A percentile compares a stretch with the other conserved stretches of the same genome.
Conservation (phyloP, 1,284 basidiomycete genomes). For the Leccinum pachyderme region DNA sequence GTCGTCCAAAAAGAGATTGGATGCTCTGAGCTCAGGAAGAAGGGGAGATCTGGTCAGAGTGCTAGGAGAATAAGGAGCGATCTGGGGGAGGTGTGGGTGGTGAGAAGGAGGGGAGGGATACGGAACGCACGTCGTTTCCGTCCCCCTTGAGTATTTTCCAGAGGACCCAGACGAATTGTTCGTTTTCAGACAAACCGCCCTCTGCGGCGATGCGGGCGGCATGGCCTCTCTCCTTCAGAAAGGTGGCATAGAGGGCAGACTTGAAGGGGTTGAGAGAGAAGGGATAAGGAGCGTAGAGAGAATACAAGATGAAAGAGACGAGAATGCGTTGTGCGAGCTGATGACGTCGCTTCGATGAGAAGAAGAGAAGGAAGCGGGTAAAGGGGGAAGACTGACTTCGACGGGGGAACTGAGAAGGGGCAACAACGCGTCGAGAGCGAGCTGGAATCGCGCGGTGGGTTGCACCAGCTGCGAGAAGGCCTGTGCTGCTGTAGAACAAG, state of each 20-base stretch:
- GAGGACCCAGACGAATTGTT: constrained; percentile 77
- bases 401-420: constrained; percentile 58
- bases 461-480: constrained; percentile 71
- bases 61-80: constrained; percentile 72
- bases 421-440: constrained; percentile 73
- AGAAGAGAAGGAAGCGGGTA: neutral
- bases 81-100: constrained; percentile 40
- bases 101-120: neutral
- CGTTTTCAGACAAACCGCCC: constrained; percentile 58
- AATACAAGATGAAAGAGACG: constrained; percentile 72
- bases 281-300: constrained; percentile 72
- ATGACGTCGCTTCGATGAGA: constrained; percentile 16
- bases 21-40: constrained; percentile 66
- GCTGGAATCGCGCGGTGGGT: constrained; percentile 68
- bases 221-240: constrained; percentile 59
- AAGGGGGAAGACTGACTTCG: constrained; percentile 44
- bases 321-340: constrained; percentile 71
- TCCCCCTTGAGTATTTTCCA: constrained; percentile 81
- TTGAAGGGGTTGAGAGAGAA: constrained; percentile 77
- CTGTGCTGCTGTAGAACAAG: constrained; percentile 71
- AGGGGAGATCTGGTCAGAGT: constrained; percentile 66
- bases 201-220: constrained; percentile 50
- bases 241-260: constrained; percentile 61
- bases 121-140: constrained; percentile 62
- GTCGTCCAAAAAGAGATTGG: constrained; percentile 63